Percentiles rank a stretch among this genome's conserved stretches.
phyloP scores from a whole-genome alignment of 371 early-diverging fungal genomes.

The Mucor lusitanicus region DNA sequence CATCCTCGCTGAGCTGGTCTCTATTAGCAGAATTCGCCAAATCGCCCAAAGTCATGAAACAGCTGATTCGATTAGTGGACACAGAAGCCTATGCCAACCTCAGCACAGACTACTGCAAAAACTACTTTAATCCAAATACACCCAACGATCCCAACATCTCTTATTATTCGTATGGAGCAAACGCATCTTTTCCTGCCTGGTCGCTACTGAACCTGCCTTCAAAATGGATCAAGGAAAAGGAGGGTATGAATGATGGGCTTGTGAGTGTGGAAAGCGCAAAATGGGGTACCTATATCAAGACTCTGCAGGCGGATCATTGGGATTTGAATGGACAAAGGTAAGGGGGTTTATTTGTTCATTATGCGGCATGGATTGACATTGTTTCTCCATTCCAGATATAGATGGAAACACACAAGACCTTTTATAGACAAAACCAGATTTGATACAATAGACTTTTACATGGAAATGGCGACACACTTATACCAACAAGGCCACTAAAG shows the following conservation, averaged over 20 bases:
- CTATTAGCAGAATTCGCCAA: conserved; percentile 17
- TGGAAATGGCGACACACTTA: conserved; percentile 72
- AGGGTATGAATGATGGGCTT: conserved; percentile 89
- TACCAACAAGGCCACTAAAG: conserved; percentile 49
- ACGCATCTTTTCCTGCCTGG: conserved; percentile 45
- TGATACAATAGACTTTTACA: conserved; percentile 78
- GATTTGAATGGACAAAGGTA: conserved; percentile 62
- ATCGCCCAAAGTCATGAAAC: conserved; percentile 23
- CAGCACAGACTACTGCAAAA: conserved; percentile 81
- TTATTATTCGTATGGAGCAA: conserved; percentile 82
- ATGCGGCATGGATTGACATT: background rate
- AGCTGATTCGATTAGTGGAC: conserved; percentile 53
- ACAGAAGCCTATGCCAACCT: conserved; percentile 89
- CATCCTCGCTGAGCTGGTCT: conserved; percentile 17
- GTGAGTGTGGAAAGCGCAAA: conserved; percentile 77
- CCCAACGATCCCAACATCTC: conserved; percentile 74
- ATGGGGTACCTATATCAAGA: conserved; percentile 87
- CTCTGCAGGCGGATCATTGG: conserved; percentile 86
- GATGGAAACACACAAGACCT: conserved; percentile 28
- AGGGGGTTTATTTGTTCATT: background rate
- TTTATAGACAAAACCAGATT: conserved; percentile 46
- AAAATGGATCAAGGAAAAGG: conserved; percentile 32
- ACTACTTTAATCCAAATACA: conserved; percentile 84
- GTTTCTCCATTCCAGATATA: conserved; percentile 12
- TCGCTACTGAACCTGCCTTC: conserved; percentile 65